Evolutionary conservation across 768 basidiomycete species (phyloP).

Genomic region (Boletus sp.): DNA sequence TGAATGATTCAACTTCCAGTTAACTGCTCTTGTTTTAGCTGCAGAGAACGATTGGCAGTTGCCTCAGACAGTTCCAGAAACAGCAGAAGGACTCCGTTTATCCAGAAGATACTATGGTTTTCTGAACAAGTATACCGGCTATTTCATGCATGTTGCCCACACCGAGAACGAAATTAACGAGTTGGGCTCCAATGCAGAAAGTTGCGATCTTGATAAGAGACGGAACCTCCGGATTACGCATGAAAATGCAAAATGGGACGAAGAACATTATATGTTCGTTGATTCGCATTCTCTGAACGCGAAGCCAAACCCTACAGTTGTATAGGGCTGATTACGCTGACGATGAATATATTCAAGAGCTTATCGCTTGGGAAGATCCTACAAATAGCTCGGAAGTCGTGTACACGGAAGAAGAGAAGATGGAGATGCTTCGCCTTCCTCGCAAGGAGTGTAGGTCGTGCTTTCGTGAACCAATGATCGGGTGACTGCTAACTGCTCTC

Average conservation of each 20-base stretch:
- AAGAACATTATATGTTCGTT: slow-evolving; percentile 78
- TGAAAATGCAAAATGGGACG: slow-evolving; percentile 80
- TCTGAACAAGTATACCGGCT: slow-evolving; percentile 69
- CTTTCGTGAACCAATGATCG: neutral
- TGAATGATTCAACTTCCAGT: neutral
- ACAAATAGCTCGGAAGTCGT: slow-evolving; percentile 39
- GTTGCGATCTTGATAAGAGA: slow-evolving; percentile 48
- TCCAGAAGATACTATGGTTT: slow-evolving; percentile 68
- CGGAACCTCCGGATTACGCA: slow-evolving; percentile 51
- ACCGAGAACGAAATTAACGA: slow-evolving; percentile 83
- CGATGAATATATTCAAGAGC: slow-evolving; percentile 69
- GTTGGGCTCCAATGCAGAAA: slow-evolving; percentile 67
- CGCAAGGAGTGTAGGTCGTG: slow-evolving; percentile 49
- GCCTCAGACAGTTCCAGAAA: slow-evolving; percentile 57
- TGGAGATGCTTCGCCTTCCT: slow-evolving; percentile 56
- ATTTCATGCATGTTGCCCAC: slow-evolving; percentile 69
- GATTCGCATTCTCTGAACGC: slow-evolving; percentile 16
- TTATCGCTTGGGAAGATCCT: slow-evolving; percentile 67
- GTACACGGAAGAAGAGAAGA: slow-evolving; percentile 73
- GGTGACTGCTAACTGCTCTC: neutral
- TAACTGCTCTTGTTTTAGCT: slow-evolving; percentile 43
- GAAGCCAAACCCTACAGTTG: slow-evolving; percentile 2
- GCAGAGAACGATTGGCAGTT: slow-evolving; percentile 78
- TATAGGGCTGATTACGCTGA: slow-evolving; percentile 79
- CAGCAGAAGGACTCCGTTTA: slow-evolving; percentile 36